phyloP scores from a whole-genome alignment of 2,329 filamentous ascomycete genomes.

The Pyrenophora graminea region DNA sequence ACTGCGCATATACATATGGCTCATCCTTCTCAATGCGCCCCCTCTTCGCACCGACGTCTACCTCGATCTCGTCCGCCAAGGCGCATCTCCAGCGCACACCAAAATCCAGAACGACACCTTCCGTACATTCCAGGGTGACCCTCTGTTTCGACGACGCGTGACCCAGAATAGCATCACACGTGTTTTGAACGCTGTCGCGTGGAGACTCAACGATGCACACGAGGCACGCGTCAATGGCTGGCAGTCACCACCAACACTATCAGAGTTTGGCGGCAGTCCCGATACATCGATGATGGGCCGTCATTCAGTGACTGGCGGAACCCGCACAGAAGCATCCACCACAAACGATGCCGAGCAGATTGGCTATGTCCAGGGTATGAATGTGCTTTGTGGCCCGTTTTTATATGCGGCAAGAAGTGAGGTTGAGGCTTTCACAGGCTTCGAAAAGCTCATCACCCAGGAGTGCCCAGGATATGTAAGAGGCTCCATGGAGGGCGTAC shows the following conservation, averaged over 20 bases:
- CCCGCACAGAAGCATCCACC: constrained; percentile 38
- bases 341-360: constrained; percentile 65
- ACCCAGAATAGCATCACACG: constrained; percentile 95
- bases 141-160: constrained; percentile 92
- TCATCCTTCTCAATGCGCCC: constrained; percentile 86
- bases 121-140: constrained; percentile 92
- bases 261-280: constrained; percentile 55
- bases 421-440: constrained; percentile 89
- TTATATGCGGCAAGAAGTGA: constrained; percentile 89
- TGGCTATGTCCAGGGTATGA: constrained; percentile 98
- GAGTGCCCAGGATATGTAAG: constrained; percentile 94
- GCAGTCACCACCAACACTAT: constrained; percentile 54
- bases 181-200: constrained; percentile 91
- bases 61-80: constrained; percentile 86
- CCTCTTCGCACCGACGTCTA: constrained; percentile 86
- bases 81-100: constrained; percentile 89
- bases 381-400: constrained; percentile 93
- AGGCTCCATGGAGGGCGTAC: constrained; percentile 95
- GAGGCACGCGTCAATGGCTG: constrained; percentile 60
- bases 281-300: constrained; percentile 46
- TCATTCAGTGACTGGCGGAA: constrained; percentile 37
- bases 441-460: constrained; percentile 81
- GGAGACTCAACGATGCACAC: constrained; percentile 83
- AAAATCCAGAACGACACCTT: constrained; percentile 99
- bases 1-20: constrained; percentile 92